Base-by-base conservation (phyloP, 75 land plant species). In the Cunninghamia lanceolata region DNA sequence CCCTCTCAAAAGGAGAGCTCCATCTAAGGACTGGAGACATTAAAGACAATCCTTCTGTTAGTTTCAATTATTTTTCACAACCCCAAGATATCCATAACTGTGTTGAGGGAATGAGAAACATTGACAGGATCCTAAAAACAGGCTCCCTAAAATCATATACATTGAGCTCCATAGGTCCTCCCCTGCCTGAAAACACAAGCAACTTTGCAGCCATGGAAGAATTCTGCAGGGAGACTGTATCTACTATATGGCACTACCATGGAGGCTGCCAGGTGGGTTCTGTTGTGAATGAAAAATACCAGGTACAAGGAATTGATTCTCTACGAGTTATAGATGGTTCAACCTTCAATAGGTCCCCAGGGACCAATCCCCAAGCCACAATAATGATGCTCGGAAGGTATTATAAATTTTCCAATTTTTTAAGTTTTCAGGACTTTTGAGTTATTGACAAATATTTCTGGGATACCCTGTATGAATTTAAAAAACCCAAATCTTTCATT, bases 51-150 rank as follows among this genome's bases (percentile, higher is more conserved):
- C 97, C 96, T 9, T 28, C 52, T 25, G 94, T 94, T 8, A 40
- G 87, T 4, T 96, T 94, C 91, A 94, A 96, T 83, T 96, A 96
- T 86, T 96, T 93, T 83, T 14, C 83, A 40, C 85, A 89, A 35
- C 87, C 89, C 1, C 45, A 84, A 36, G 95, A 95, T 82, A 6
- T 92, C 19, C 85, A 90, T 40, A 85, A 85, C 43, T 93, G 92
- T 68, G 89, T 92, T 83, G 28, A 50, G 83, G 90, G 89, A 9
- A 2, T 79, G 47, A 79, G 13, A 79, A 79, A 10, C 82, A 42
- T 79, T 35, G 45, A 6, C 43, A 79, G 28, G n/a, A 45, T 38
- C 25, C 45, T 40, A n/a, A 42, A 38, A 42, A 42, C 47, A 21
- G 8, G 9, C 8, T 17, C 25, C 82, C 28, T 25, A 3, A 25